phyloP scores from a whole-genome alignment of 768 basidiomycete species.

The Zangia roseola region DNA sequence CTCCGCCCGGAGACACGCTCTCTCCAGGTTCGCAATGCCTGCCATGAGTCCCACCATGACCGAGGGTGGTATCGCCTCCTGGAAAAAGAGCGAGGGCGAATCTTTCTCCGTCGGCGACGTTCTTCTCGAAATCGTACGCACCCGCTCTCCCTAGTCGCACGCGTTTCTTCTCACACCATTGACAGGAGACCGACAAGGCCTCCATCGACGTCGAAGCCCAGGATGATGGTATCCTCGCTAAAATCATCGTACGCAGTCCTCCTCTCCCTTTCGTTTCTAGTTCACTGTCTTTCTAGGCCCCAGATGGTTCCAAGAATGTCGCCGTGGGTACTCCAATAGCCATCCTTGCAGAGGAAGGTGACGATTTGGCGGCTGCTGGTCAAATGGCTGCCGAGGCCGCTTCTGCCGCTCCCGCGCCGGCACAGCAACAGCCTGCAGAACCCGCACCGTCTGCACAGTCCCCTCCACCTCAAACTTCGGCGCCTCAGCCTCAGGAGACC shows the following conservation, averaged over 20 bases:
- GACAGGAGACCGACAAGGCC: constrained; percentile 98
- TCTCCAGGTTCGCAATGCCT: constrained; percentile 91
- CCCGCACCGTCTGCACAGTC: constrained; percentile 40
- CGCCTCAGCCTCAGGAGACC: constrained; percentile 37
- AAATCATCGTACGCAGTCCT: constrained; percentile 78
- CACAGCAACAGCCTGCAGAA: constrained; percentile 40
- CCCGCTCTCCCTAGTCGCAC: background rate
- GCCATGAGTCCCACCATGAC: constrained; percentile 99
- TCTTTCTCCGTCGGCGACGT: constrained; percentile 88
- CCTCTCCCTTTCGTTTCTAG: background rate
- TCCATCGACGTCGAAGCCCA: constrained; percentile 99
- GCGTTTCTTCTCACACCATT: constrained; percentile 9
- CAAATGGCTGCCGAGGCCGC: constrained; percentile 66
- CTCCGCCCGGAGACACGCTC: constrained; percentile 73
- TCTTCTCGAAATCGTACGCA: constrained; percentile 86
- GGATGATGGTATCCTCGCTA: constrained; percentile 94
- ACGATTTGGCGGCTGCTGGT: constrained; percentile 83
- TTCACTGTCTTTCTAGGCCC: constrained; percentile 45
- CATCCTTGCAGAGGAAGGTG: constrained; percentile 91
- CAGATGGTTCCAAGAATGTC: constrained; percentile 85
- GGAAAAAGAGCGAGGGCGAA: constrained; percentile 98
- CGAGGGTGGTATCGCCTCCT: constrained; percentile 95
- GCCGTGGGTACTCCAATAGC: constrained; percentile 88
- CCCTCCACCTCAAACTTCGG: constrained; percentile 34
- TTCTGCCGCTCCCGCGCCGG: constrained; percentile 36